Conservation (phyloP, 169 alveolate species). For the Plasmodium knowlesi region DNA sequence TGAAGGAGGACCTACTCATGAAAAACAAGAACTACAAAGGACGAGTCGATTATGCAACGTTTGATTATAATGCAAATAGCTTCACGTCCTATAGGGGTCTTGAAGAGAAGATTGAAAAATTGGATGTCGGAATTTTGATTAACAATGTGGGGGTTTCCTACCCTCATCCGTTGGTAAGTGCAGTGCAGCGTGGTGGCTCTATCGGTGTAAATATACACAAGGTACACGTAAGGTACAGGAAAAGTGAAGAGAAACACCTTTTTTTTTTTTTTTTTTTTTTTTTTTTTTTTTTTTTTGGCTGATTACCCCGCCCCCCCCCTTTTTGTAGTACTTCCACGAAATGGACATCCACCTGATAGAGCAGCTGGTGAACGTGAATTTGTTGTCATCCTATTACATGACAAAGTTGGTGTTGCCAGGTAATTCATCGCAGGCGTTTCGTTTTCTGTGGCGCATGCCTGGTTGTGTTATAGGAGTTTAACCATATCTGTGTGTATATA, state of each 20-base stretch:
- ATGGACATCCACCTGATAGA: slow-evolving; percentile 73
- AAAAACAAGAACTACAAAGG: slow-evolving; percentile 32
- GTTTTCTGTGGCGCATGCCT: not conserved
- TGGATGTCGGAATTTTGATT: slow-evolving; percentile 78
- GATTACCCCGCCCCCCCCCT: not conserved
- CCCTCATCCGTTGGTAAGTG: slow-evolving; percentile 74
- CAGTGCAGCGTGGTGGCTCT: not conserved
- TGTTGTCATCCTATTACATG: slow-evolving; percentile 75
- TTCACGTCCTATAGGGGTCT: slow-evolving; percentile 29
- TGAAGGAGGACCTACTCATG: slow-evolving; percentile 24
- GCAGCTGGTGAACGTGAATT: slow-evolving; percentile 78
- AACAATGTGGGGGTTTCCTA: slow-evolving; percentile 81
- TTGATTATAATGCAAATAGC: slow-evolving; percentile 50
- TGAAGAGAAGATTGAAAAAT: slow-evolving; percentile 17
- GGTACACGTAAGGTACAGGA: not conserved
- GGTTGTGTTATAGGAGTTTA: not conserved
- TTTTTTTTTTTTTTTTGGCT: not conserved
- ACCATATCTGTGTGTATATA: not conserved
- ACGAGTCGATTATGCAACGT: slow-evolving; percentile 25
- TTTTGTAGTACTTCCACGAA: slow-evolving; percentile 77
- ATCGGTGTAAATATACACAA: not conserved
- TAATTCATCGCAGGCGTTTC: slow-evolving; percentile 6
- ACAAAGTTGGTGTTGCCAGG: slow-evolving; percentile 75
- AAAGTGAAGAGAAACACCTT: not conserved
- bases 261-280: not conserved